A percentile compares a stretch with the other conserved stretches of the same genome.
These are phyloP conservation scores for Castanea sativa DNA, from an alignment of 306 rosid species.

Conservation along the genomic window DNA sequence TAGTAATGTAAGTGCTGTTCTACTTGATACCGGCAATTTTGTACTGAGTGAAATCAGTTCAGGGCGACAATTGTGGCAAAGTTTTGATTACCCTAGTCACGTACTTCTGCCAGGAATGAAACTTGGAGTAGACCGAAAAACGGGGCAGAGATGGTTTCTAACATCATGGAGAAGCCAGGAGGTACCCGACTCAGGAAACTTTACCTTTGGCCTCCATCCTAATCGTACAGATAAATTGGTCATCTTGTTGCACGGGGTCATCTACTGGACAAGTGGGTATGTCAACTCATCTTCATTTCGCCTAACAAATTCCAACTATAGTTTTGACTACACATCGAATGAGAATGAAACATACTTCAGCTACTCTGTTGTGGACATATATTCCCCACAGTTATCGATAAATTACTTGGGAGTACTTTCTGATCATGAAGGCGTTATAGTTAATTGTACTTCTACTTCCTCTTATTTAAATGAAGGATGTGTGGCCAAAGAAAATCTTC, in stretches of 20 bases:
- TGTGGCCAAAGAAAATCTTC: too few species aligned
- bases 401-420: too few species aligned
- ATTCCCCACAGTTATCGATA: background rate
- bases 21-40: slow-evolving; percentile 23
- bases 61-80: slow-evolving; percentile 23
- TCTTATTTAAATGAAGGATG: too few species aligned
- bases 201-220: slow-evolving; percentile 23
- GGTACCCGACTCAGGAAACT: slow-evolving; percentile 10
- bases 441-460: too few species aligned
- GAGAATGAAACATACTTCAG: too few species aligned
- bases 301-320: background rate
- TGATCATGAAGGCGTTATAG: too few species aligned
- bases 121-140: slow-evolving; percentile 12
- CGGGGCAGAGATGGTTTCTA: slow-evolving; percentile 19
- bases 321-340: background rate
- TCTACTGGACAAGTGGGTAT: slow-evolving; percentile 21
- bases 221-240: slow-evolving; percentile 16
- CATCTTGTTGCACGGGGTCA: slow-evolving; percentile 9
- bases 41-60: slow-evolving; percentile 17
- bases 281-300: too few species aligned
- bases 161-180: slow-evolving; percentile 15
- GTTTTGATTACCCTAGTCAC: slow-evolving; percentile 30
- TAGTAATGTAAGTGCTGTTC: slow-evolving; percentile 5
- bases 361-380: background rate
- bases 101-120: slow-evolving; percentile 27